Evolutionary conservation across 768 basidiomycete species (phyloP).

Genomic region (Rhizopogon rudus): DNA sequence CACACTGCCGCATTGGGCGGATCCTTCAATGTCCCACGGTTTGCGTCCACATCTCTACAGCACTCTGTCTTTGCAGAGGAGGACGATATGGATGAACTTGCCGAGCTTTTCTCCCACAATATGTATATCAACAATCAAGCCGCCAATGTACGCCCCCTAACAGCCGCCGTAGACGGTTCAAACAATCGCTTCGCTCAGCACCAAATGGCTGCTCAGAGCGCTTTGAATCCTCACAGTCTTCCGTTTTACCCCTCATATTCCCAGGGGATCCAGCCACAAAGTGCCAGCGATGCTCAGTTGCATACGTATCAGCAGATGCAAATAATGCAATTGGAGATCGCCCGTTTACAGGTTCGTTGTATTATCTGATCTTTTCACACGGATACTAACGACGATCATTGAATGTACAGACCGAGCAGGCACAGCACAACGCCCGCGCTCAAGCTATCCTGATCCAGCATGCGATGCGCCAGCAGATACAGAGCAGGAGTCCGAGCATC

Average conservation of each 20-base stretch:
- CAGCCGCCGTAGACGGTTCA: slow-evolving; percentile 66
- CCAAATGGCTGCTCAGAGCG: slow-evolving; percentile 47
- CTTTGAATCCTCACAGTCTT: slow-evolving; percentile 47
- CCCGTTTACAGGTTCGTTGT: slow-evolving; percentile 67
- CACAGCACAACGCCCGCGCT: slow-evolving; percentile 55
- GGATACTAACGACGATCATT: slow-evolving; percentile 2
- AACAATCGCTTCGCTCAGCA: slow-evolving; percentile 66
- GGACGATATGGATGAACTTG: slow-evolving; percentile 55
- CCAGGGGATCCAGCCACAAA: slow-evolving; percentile 36
- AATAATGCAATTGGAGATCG: slow-evolving; percentile 79
- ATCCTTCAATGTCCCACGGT: slow-evolving; percentile 62
- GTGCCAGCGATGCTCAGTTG: slow-evolving; percentile 41
- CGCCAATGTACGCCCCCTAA: slow-evolving; percentile 46
- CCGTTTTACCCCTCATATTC: slow-evolving; percentile 40
- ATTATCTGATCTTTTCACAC: neutral
- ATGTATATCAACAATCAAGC: slow-evolving; percentile 43
- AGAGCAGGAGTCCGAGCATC: slow-evolving; percentile 43
- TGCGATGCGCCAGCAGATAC: slow-evolving; percentile 45
- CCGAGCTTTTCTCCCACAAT: slow-evolving; percentile 50
- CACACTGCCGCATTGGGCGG: slow-evolving; percentile 63
- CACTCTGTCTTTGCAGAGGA: slow-evolving; percentile 43
- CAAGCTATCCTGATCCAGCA: slow-evolving; percentile 68
- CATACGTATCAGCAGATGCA: slow-evolving; percentile 72
- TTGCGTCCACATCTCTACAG: slow-evolving; percentile 38
- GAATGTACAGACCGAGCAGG: slow-evolving; percentile 52